These are phyloP conservation scores for Ammopiptanthus mongolicus DNA, from an alignment of 306 rosid species.

Conservation along the genomic window DNA sequence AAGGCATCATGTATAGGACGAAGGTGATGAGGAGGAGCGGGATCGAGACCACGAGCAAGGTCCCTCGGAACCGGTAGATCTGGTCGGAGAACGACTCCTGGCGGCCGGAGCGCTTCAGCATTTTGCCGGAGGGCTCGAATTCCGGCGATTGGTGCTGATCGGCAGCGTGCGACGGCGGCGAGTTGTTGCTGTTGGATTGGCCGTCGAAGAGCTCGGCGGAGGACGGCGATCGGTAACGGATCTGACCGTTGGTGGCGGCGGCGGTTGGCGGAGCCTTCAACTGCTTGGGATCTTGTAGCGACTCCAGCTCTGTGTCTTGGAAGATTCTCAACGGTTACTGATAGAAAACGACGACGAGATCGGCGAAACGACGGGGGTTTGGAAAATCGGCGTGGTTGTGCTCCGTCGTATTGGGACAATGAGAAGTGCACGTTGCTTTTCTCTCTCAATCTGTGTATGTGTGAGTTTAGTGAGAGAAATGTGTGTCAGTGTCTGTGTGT, in stretches of 20 bases:
- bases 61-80: conserved; percentile 72
- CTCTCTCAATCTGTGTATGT: background rate
- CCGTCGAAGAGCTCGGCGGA: conserved; percentile 78
- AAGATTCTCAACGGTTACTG: background rate
- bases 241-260: conserved; percentile 77
- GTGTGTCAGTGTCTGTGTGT: conserved; percentile 25
- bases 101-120: conserved; percentile 74
- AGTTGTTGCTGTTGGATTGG: conserved; percentile 33
- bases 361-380: background rate
- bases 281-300: conserved; percentile 70
- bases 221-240: conserved; percentile 96
- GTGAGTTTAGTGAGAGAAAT: conserved; percentile 18
- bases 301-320: conserved; percentile 70
- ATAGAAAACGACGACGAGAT: background rate
- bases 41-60: conserved; percentile 56
- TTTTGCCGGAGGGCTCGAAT: conserved; percentile 52
- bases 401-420: background rate
- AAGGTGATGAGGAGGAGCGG: conserved; percentile 65
- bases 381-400: background rate
- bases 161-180: conserved; percentile 49
- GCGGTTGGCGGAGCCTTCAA: conserved; percentile 58
- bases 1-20: conserved; percentile 67
- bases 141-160: conserved; percentile 46
- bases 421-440: conserved; percentile 9
- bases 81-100: conserved; percentile 67